Evolutionary conservation across 2,329 filamentous ascomycete species (phyloP), one percentile per base, ranked within the genome.

Genomic region (Tolypocladium tundrense): DNA sequence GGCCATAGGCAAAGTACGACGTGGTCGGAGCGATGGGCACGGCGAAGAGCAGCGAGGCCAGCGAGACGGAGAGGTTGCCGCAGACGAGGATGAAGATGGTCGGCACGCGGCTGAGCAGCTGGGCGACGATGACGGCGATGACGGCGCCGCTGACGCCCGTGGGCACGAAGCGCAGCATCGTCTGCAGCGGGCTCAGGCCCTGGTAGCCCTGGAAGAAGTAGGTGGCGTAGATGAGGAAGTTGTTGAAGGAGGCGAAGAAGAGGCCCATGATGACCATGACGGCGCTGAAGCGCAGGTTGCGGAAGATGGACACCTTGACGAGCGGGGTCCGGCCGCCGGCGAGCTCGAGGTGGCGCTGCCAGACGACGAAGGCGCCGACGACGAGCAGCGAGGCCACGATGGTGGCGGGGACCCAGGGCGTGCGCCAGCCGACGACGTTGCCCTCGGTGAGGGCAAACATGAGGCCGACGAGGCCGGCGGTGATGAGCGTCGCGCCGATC

Each of bases 171-270:
- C 85, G 83, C 10, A 89, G 68, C 14, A 85, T 88, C 0, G 86
- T 88, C 61, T 88, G 80, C n/a, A 88, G 73, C 0, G 85, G 75
- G 0, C 76, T 78, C 1, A 84, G 75, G 0, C 78, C 81, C 63
- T 86, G 84, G 67, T 81, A 88, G 61, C 86, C 79, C 69, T 90
- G 87, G 70, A 83, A 89, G 70, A 83, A 88, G 69, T 86, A 89
- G 5, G 87, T 90, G 1, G 84, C 80, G 64, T 81, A 88, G 60
- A 89, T 76, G 43, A 88, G 72, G 63, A 80, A 88, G 68, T 86
- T 85, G 71, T 87, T 88, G 72, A 89, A 90, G 2, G 78, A 75
- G 21, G 81, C 79, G 64, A 86, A 88, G 72, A 88, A 88, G 1
- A 88, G 69, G 0, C 76, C 76, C 80, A 88, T 87, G 63, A 87